Percentiles rank a stretch among this genome's conserved stretches.
Evolutionary conservation across 1,284 basidiomycete species (phyloP).

Genomic region (Heliocybe sulcata): DNA sequence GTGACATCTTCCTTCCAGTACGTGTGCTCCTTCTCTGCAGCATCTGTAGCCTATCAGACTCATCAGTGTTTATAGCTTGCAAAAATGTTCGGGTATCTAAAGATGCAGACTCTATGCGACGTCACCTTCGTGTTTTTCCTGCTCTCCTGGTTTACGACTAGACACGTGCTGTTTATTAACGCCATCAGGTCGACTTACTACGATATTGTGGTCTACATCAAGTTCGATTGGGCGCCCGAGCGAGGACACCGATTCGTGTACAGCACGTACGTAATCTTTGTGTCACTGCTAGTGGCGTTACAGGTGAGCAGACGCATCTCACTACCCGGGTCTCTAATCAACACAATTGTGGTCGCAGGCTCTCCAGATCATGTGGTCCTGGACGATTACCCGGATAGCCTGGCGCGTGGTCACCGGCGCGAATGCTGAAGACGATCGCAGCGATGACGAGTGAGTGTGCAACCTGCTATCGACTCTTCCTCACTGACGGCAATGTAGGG

Average conservation of each 20-base stretch:
- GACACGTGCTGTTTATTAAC: constrained; percentile 73
- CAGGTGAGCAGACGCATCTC: constrained; percentile 37
- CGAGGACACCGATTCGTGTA: constrained; percentile 50
- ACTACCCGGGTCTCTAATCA: constrained; percentile 9
- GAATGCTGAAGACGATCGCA: constrained; percentile 80
- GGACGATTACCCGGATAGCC: constrained; percentile 78
- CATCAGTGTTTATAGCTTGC: constrained; percentile 50
- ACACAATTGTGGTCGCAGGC: constrained; percentile 32
- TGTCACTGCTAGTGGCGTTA: constrained; percentile 48
- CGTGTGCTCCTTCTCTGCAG: constrained; percentile 23
- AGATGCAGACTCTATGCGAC: constrained; percentile 65
- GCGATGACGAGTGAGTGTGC: constrained; percentile 63
- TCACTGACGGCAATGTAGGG: not conserved
- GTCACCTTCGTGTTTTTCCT: constrained; percentile 77
- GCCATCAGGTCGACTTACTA: constrained; percentile 57
- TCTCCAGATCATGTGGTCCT: constrained; percentile 81
- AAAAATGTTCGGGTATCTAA: constrained; percentile 90
- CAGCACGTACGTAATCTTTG: constrained; percentile 42
- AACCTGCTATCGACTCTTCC: not conserved
- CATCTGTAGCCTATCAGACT: not conserved
- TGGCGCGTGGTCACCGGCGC: constrained; percentile 72
- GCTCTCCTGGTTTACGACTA: constrained; percentile 83
- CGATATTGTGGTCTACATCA: constrained; percentile 42
- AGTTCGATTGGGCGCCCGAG: constrained; percentile 53
- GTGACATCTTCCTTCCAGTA: constrained; percentile 89